These are phyloP conservation scores for Ascochyta viciae-villosae DNA, from an alignment of 2,329 filamentous ascomycete species.

Conservation along the genomic window DNA sequence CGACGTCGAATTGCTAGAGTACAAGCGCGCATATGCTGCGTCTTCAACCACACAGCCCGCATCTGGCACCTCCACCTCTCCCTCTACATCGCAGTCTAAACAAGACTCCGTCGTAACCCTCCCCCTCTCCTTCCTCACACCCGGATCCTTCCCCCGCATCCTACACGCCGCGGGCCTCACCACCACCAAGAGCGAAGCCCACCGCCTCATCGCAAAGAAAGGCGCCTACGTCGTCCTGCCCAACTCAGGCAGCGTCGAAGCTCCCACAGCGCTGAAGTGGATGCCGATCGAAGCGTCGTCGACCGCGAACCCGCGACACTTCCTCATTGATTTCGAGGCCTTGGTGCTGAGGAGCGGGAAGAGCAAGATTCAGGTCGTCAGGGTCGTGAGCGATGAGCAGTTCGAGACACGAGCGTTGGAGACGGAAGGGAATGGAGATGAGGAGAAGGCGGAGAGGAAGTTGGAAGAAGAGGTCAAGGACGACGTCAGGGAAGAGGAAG, in stretches of 20 bases:
- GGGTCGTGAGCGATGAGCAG: constrained; percentile 62
- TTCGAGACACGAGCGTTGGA: constrained; percentile 53
- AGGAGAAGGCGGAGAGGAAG: background rate
- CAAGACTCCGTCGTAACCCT: constrained; percentile 66
- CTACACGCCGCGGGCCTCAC: constrained; percentile 67
- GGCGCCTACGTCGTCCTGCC: constrained; percentile 64
- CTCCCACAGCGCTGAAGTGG: constrained; percentile 62
- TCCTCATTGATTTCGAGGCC: constrained; percentile 62
- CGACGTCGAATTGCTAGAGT: constrained; percentile 25
- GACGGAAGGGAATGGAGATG: background rate
- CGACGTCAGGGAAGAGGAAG: background rate
- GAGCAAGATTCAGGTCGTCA: constrained; percentile 65
- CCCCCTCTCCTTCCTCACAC: constrained; percentile 62
- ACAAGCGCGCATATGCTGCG: constrained; percentile 39
- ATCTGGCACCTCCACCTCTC: constrained; percentile 6
- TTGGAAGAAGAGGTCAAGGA: constrained; percentile 5
- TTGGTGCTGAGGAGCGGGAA: constrained; percentile 66
- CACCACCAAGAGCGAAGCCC: constrained; percentile 63
- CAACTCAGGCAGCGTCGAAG: constrained; percentile 53
- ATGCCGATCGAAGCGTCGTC: constrained; percentile 68
- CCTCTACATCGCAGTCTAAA: constrained; percentile 20
- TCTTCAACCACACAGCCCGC: constrained; percentile 22
- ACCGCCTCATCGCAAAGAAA: constrained; percentile 62
- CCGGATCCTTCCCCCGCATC: constrained; percentile 65
- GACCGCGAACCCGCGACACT: constrained; percentile 64